Evolutionary conservation across 352 stramenopile species (phyloP), one percentile per base, ranked within the genome.

Genomic region (Lagenidium sp.): DNA sequence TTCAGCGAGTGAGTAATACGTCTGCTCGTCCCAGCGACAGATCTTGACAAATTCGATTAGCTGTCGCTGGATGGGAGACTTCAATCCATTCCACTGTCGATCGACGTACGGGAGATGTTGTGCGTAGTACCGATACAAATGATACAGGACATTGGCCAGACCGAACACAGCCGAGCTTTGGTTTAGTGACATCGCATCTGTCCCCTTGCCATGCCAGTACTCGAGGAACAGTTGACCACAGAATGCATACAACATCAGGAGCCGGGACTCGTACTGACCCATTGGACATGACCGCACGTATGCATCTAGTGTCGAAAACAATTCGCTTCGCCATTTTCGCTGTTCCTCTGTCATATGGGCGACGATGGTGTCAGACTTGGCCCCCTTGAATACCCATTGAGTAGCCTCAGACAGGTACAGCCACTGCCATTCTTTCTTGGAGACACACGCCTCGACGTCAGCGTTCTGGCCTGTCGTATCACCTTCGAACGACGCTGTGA

Each of bases 1-100:
- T 44, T 98, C 97, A 8, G 91, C 92, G 18, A 99, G 65, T 29
- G 96, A 96, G 73, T 99, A 99, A 60, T 99, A 99, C 20, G 95
- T 99, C 62, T 99, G 96, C 47, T 99, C 96, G 57, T 99, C 97
- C 97, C 97, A 99, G 41, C 96, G 97, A 24, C 82, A 93, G 24
- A 99, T 88, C 53, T 98, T 99, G 25, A 97, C 85, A 65, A 99
- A 97, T 44, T 99, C 95, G 57, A 97, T 88, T 4, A 99, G 55
- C 55, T 98, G 94, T 24, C 93, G 95, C 68, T 99, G 93, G 48
- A 99, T 97, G 15, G 94, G 95, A 3, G 68, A 71, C 43, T 95
- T 91, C 0, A 97, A 54, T n/a, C 73, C 72, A 28, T 77, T 74
- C 80, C 68, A 87, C 75, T 94, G 65, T 54, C 68, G 85, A 48